Conservation (phyloP, 108 stramenopile genomes). For the Conticribra weissflogii region DNA sequence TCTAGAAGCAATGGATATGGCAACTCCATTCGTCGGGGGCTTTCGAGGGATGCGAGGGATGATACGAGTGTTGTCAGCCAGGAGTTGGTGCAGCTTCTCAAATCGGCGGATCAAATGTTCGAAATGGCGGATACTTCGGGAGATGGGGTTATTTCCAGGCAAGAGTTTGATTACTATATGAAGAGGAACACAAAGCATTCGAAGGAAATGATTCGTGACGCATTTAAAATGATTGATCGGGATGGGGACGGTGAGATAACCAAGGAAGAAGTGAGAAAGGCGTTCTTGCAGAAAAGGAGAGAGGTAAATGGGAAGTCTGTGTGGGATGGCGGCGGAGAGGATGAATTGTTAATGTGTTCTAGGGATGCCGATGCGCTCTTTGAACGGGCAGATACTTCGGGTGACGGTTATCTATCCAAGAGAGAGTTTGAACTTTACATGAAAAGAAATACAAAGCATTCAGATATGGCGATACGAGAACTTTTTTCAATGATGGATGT, state of each 20-base stretch:
- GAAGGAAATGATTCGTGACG: slow-evolving; percentile 13
- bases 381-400: slow-evolving; percentile 15
- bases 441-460: slow-evolving; percentile 19
- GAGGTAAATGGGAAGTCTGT: slow-evolving; percentile 6
- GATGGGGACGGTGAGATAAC: slow-evolving; percentile 49
- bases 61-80: background rate
- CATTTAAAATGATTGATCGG: slow-evolving; percentile 29
- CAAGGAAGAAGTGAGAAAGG: slow-evolving; percentile 21
- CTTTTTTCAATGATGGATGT: slow-evolving; percentile 23
- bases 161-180: slow-evolving; percentile 35
- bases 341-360: slow-evolving; percentile 2
- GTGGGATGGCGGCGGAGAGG: background rate
- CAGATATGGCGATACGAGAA: slow-evolving; percentile 9
- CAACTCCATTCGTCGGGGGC: no score
- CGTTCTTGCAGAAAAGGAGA: slow-evolving; percentile 16
- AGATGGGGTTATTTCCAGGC: slow-evolving; percentile 9
- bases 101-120: slow-evolving; percentile 21
- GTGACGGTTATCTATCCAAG: slow-evolving; percentile 6
- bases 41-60: no score
- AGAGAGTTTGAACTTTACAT: slow-evolving; percentile 21
- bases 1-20: background rate
- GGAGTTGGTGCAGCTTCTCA: slow-evolving; percentile 7
- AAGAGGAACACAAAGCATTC: slow-evolving; percentile 19
- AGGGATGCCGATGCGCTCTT: slow-evolving; percentile 20
- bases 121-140: slow-evolving; percentile 20